Base-by-base conservation (phyloP, 306 rosid species). In the Trichosanthes cucumerina region DNA sequence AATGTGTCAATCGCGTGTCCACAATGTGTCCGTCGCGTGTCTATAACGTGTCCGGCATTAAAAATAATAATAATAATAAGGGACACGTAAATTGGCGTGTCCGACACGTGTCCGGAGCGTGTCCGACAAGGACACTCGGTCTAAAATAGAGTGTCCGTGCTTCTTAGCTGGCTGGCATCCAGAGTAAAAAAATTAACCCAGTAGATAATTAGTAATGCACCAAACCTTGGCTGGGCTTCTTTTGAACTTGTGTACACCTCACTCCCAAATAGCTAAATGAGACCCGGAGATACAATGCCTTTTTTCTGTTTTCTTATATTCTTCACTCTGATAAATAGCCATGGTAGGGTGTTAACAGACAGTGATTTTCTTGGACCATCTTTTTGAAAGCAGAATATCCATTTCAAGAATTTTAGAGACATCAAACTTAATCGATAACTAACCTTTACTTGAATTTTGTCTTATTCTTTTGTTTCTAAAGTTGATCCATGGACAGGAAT, bases 401-500 rank as follows among this genome's bases (percentile, higher is more conserved):
- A 16, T 50, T 50, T 54, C 59, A 58, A 58, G 31, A 58, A 24
- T 62, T 62, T 31, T 6, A 62, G 69, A 62, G n/a, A 31, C 43
- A 62, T 5, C 43, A 62, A 19, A 62, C 69, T 5, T 59, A 24
- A 59, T 24, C 18, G 33, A 57, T 60, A 14, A 31, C n/a, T 41
- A 31, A 31, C 69, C 31, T 71, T 71, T 57, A 69, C 23, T 43
- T 71, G 38, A 31, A 14, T 12, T 8, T 39, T 39, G 16, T 39
- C 50, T 69, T 39, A 33, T 47, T 63, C 38, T 38, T 54, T 65
- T 76, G 43, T 36, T 73, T 72, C 78, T 65, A 77, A 38, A 33
- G 2, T 16, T 62, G 41, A 31, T 31, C 19, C 69, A 14, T 31
- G 69, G 21, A 62, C 41, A 14, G 34, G 6, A 23, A 23, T 38